Conservation (phyloP, 495 filamentous ascomycete species). For the Neurospora sp. region DNA sequence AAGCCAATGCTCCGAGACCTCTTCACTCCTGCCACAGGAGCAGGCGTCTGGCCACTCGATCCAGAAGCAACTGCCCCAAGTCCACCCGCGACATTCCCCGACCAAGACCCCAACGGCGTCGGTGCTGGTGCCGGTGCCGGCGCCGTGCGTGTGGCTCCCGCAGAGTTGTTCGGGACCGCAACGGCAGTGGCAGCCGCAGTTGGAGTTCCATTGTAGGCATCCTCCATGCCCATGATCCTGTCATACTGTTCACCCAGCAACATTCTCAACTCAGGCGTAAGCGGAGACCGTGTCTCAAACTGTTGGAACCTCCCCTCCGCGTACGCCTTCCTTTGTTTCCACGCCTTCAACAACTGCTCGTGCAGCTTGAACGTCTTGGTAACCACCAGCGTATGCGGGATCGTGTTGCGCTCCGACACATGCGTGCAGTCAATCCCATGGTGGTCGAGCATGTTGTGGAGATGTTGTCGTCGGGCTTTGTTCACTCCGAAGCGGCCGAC, state of each 20-base stretch:
- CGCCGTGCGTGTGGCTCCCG: not conserved
- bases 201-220: not conserved
- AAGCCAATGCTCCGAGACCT: not conserved
- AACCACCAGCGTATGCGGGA: not conserved
- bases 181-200: too few species aligned
- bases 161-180: not conserved
- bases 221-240: not conserved
- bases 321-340: not conserved
- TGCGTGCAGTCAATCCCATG: not conserved
- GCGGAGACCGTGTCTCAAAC: not conserved
- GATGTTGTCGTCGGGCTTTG: not conserved
- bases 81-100: not conserved
- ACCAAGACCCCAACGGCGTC: not conserved
- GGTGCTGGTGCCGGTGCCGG: not conserved
- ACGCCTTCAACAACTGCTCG: not conserved
- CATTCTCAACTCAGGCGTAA: not conserved
- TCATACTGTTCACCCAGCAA: not conserved
- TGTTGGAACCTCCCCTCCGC: not conserved
- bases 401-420: not conserved
- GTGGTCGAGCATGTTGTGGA: not conserved
- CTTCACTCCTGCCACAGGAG: not conserved
- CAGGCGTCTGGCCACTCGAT: not conserved
- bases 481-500: not conserved
- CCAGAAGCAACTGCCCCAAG: not conserved
- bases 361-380: not conserved